phyloP scores from a whole-genome alignment of 768 basidiomycete genomes.

The Boletus reticuloceps region DNA sequence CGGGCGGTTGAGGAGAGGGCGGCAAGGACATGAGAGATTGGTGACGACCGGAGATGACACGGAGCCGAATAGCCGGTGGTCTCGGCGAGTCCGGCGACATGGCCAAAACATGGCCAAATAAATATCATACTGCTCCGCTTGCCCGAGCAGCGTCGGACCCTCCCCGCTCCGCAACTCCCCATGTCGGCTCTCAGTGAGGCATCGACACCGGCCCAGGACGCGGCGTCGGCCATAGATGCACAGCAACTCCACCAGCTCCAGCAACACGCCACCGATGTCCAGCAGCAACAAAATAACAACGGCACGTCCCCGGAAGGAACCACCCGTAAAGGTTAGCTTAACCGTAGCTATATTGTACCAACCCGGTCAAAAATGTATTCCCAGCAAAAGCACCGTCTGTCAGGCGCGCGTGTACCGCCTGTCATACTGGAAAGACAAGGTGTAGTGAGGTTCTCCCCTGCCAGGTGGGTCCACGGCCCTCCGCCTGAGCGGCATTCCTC shows the following conservation, averaged over 20 bases:
- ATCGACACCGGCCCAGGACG: slow-evolving; percentile 64
- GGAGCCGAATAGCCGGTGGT: slow-evolving; percentile 23
- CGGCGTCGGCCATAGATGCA: slow-evolving; percentile 58
- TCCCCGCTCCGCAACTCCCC: slow-evolving; percentile 45
- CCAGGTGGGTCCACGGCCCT: slow-evolving; percentile 47
- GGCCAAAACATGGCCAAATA: slow-evolving; percentile 29
- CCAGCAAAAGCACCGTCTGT: slow-evolving; percentile 80
- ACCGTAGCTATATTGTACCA: slow-evolving; percentile 8
- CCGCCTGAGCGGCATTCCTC: slow-evolving; percentile 4
- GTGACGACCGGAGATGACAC: slow-evolving; percentile 11
- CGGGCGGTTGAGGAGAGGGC: slow-evolving; percentile 44
- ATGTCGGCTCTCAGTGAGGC: slow-evolving; percentile 79
- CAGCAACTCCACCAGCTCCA: slow-evolving; percentile 47
- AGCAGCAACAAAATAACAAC: slow-evolving; percentile 34
- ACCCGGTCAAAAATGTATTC: slow-evolving; percentile 10
- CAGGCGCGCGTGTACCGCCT: slow-evolving; percentile 75
- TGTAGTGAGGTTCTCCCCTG: slow-evolving; percentile 82
- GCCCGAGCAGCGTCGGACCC: slow-evolving; percentile 29
- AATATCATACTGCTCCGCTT: slow-evolving; percentile 23
- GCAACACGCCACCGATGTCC: slow-evolving; percentile 34
- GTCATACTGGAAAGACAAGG: slow-evolving; percentile 80
- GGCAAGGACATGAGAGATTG: slow-evolving; percentile 23
- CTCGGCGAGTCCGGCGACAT: slow-evolving; percentile 4
- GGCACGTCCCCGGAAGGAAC: slow-evolving; percentile 31
- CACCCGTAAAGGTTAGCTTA: slow-evolving; percentile 59